Evolutionary conservation across 208 protist species (phyloP), one percentile per base, ranked within the genome.

Genomic region (Acanthamoeba royreba): DNA sequence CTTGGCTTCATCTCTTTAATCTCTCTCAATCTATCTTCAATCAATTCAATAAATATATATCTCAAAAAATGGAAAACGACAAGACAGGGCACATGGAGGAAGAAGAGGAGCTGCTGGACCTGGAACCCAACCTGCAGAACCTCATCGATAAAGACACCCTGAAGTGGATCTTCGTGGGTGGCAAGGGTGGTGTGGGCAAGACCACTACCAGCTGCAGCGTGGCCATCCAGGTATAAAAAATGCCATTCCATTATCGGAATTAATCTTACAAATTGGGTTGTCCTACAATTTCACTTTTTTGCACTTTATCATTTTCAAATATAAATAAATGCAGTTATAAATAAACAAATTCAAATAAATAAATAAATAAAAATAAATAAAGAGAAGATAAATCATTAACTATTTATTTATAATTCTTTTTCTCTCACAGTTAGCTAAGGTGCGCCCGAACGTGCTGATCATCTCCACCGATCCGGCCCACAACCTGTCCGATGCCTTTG

Each of bases 391-490:
- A 28, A 28, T 28, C 25, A 72, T 72, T 72, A 42, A 72, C 4
- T 0, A 28, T 58, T 58, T 58, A 58, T 58, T 13, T 58, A 58
- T 22, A 58, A 58, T 46, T 1, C 1, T n/a, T n/a, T n/a, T n/a
- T n/a, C n/a, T n/a, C n/a, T n/a, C 17, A 17, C 4, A 81, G 79
- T 95, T 99, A n/a, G 96, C 99, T 15, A 97, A 98, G 45, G 97
- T 97, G 0, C 94, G 98, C 33, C 79, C 98, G 46, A 96, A 79
- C 17, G 98, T 99, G 22, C 96, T 99, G 19, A 92, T 99, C 17
- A 98, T 99, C 43, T 99, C 99, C 7, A 99, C 99, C 2, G 99
- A 99, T 96, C 99, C 99, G 53, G 99, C 99, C 19, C 99, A 99
- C 96, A 99, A 99, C 95, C 94, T 99, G 17, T 98, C 97, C 66